These are phyloP conservation scores for Cladosporium sp. DNA, from an alignment of 2,329 filamentous ascomycete genomes.

Conservation along the genomic window DNA sequence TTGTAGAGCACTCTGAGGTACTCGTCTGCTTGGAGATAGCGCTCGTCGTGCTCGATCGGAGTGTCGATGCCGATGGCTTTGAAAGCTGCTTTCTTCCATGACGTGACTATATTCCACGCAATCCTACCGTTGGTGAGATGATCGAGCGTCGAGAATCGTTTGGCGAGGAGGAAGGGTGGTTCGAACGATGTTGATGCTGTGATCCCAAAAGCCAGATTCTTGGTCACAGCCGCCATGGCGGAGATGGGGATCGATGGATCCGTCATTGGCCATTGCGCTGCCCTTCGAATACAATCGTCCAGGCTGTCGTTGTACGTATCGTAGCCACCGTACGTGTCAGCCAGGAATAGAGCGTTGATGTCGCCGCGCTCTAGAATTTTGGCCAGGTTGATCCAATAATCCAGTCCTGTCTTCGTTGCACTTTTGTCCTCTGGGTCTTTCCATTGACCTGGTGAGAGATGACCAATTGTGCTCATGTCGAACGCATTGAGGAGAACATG, in stretches of 20 bases:
- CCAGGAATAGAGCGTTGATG: conserved; percentile 63
- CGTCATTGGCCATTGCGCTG: conserved; percentile 62
- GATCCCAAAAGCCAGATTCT: conserved; percentile 59
- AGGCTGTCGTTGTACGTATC: conserved; percentile 53
- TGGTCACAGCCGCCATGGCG: conserved; percentile 64
- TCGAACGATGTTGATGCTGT: conserved; percentile 62
- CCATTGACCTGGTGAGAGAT: conserved; percentile 64
- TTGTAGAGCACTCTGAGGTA: conserved; percentile 61
- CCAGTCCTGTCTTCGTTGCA: conserved; percentile 55
- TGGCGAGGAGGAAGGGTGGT: conserved; percentile 58
- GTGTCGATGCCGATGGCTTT: conserved; percentile 58
- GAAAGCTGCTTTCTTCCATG: conserved; percentile 59
- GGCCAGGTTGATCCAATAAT: conserved; percentile 62
- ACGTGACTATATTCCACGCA: conserved; percentile 65
- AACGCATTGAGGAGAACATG: conserved; percentile 28
- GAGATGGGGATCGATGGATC: conserved; percentile 62
- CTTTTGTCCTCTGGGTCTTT: conserved; percentile 61
- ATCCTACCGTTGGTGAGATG: conserved; percentile 59
- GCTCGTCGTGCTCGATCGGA: conserved; percentile 57
- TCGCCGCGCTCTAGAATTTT: conserved; percentile 58
- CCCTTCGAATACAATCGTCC: conserved; percentile 50
- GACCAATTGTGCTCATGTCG: conserved; percentile 48
- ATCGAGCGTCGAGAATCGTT: conserved; percentile 59
- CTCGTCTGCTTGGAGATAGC: conserved; percentile 59
- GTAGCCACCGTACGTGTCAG: conserved; percentile 62